Evolutionary conservation across 2,329 filamentous ascomycete species (phyloP).

Genomic region (Neonectria coccinea): DNA sequence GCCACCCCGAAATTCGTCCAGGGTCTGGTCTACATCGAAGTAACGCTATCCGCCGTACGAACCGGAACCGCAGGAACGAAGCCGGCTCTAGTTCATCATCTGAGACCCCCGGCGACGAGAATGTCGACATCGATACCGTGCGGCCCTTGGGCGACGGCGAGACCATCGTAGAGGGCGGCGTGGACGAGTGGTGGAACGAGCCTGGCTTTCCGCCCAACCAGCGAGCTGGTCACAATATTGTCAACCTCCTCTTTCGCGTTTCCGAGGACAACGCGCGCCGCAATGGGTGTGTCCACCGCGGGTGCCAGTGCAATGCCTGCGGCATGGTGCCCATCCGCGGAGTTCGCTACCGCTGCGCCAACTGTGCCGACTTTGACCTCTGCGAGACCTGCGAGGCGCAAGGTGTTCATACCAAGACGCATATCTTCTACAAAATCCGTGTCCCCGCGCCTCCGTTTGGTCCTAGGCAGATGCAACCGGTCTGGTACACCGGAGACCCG

Average conservation of each 20-base stretch:
- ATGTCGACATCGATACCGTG: slow-evolving; percentile 49
- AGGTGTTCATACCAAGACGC: slow-evolving; percentile 84
- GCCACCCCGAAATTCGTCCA: slow-evolving; percentile 39
- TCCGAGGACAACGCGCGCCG: slow-evolving; percentile 91
- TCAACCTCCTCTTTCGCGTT: slow-evolving; percentile 88
- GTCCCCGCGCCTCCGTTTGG: slow-evolving; percentile 89
- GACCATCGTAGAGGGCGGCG: slow-evolving; percentile 54
- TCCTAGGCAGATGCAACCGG: slow-evolving; percentile 81
- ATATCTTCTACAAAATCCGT: slow-evolving; percentile 96
- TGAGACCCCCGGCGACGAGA: slow-evolving; percentile 60
- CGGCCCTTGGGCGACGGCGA: slow-evolving; percentile 53
- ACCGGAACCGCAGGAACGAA: slow-evolving; percentile 51
- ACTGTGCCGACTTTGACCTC: slow-evolving; percentile 95
- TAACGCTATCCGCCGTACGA: slow-evolving; percentile 72
- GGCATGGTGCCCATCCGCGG: slow-evolving; percentile 90
- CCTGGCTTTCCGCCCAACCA: slow-evolving; percentile 55
- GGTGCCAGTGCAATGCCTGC: slow-evolving; percentile 92
- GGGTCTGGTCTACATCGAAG: slow-evolving; percentile 68
- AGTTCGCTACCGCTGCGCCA: slow-evolving; percentile 92
- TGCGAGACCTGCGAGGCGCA: slow-evolving; percentile 92
- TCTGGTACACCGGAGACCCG: slow-evolving; percentile 91
- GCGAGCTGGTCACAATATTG: slow-evolving; percentile 79
- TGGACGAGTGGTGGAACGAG: slow-evolving; percentile 67
- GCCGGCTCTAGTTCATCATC: slow-evolving; percentile 57
- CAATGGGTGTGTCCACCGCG: slow-evolving; percentile 91